Percentiles rank a stretch among this genome's conserved stretches.
Conservation (phyloP, 371 early-diverging fungal species). For the Rhizopus sp. region DNA sequence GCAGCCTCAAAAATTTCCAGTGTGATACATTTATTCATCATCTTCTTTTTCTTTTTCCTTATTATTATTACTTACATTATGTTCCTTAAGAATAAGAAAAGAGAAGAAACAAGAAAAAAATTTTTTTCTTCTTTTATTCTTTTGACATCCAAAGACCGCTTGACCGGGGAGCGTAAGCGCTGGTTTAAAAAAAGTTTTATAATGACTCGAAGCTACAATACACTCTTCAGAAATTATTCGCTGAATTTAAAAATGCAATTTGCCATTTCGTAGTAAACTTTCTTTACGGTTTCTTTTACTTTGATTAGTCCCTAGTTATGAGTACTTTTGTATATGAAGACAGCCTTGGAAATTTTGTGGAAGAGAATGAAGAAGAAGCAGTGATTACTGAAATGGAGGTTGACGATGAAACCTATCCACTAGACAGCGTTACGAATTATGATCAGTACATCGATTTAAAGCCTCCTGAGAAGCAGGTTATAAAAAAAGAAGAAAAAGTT, state of each 20-base stretch:
- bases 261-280: too few relatives aligned
- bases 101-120: neutral
- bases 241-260: too few relatives aligned
- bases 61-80: conserved; percentile 23
- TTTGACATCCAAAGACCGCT: conserved; percentile 69
- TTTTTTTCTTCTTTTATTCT: conserved; percentile 29
- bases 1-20: conserved; percentile 25
- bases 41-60: neutral
- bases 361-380: neutral
- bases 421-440: conserved; percentile 5
- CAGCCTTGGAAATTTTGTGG: neutral
- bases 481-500: too few relatives aligned
- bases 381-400: conserved; percentile 2
- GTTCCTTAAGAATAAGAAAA: conserved; percentile 42
- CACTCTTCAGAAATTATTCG: too few relatives aligned
- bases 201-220: too few relatives aligned
- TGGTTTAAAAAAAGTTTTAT: too few relatives aligned
- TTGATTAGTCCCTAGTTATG: too few relatives aligned
- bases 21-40: conserved; percentile 27
- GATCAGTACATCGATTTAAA: conserved; percentile 7
- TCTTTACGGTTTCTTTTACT: too few relatives aligned
- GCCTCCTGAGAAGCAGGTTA: conserved; percentile 11
- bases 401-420: conserved; percentile 6
- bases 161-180: conserved; percentile 72
- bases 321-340: conserved; percentile 7